Conservation (phyloP, 768 basidiomycete genomes). For the Mrakia frigida region DNA sequence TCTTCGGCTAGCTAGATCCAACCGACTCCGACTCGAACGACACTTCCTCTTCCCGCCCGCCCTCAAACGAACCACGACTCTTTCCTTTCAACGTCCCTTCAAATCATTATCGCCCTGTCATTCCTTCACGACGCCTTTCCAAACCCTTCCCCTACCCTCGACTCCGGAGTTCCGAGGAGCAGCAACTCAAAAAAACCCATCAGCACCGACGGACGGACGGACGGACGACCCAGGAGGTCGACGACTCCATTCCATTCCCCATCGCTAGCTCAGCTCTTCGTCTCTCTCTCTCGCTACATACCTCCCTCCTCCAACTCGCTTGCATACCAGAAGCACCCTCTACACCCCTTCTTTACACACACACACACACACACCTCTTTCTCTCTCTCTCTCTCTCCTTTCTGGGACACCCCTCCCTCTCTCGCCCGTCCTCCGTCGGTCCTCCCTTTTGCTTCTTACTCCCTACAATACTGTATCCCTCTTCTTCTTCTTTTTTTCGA, state of each 20-base stretch:
- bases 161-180: too few species aligned
- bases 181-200: too few species aligned
- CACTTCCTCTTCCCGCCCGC: too few species aligned
- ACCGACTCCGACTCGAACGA: background rate
- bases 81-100: background rate
- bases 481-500: background rate
- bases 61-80: background rate
- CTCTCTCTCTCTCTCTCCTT: background rate
- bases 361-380: background rate
- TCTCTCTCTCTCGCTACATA: background rate
- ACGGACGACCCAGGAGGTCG: background rate
- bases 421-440: too few species aligned
- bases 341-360: too few species aligned
- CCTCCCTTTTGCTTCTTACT: background rate
- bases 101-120: background rate
- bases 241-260: background rate
- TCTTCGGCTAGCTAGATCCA: slow-evolving; percentile 1
- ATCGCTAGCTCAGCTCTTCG: background rate
- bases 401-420: background rate
- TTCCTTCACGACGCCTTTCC: background rate
- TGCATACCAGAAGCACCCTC: too few species aligned
- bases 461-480: background rate
- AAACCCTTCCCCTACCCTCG: too few species aligned
- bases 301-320: too few species aligned
- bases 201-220: background rate